Percentiles rank a stretch among this genome's conserved stretches.
These are phyloP conservation scores for Santalum album DNA, from an alignment of 164 flowering plant genomes.

Conservation along the genomic window DNA sequence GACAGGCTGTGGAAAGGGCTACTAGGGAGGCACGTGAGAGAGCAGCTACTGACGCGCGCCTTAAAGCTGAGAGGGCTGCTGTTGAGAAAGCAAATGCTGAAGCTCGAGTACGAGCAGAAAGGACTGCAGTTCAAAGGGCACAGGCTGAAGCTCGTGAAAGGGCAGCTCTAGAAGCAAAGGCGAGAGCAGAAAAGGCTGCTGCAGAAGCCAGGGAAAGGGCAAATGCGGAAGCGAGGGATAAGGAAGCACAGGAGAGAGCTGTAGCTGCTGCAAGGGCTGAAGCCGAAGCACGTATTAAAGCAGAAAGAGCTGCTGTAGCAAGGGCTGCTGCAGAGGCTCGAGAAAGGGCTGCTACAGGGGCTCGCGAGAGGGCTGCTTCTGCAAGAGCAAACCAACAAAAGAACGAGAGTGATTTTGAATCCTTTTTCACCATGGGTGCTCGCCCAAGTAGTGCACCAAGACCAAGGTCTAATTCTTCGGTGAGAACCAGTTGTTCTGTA, in stretches of 20 bases:
- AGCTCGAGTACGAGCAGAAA: conserved; percentile 72
- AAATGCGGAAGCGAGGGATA: conserved; percentile 42
- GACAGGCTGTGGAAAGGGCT: conserved; percentile 88
- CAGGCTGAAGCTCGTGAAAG: conserved; percentile 91
- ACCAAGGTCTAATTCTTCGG: conserved; percentile 55
- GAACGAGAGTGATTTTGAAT: conserved; percentile 67
- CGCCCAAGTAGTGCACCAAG: conserved; percentile 87
- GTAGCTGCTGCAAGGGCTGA: conserved; percentile 53
- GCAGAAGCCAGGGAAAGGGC: conserved; percentile 72
- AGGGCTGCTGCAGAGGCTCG: conserved; percentile 62
- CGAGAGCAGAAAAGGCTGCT: conserved; percentile 76
- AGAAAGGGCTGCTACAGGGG: conserved; percentile 64
- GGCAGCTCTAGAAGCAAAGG: conserved; percentile 74
- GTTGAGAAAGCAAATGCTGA: conserved; percentile 50
- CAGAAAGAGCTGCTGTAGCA: conserved; percentile 74
- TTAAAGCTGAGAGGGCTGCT: conserved; percentile 63
- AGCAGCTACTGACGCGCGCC: conserved; percentile 54
- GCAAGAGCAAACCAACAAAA: conserved; percentile 60
- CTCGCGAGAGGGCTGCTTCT: conserved; percentile 60
- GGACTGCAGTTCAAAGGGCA: conserved; percentile 88
- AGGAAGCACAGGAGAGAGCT: conserved; percentile 59
- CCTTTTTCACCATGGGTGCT: conserved; percentile 61
- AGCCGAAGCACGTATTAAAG: conserved; percentile 44
- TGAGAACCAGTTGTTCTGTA: conserved; percentile 22
- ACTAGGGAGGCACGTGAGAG: conserved; percentile 63